Evolutionary conservation across 768 basidiomycete genomes (phyloP).

Genomic region (Lactarius trivialis): DNA sequence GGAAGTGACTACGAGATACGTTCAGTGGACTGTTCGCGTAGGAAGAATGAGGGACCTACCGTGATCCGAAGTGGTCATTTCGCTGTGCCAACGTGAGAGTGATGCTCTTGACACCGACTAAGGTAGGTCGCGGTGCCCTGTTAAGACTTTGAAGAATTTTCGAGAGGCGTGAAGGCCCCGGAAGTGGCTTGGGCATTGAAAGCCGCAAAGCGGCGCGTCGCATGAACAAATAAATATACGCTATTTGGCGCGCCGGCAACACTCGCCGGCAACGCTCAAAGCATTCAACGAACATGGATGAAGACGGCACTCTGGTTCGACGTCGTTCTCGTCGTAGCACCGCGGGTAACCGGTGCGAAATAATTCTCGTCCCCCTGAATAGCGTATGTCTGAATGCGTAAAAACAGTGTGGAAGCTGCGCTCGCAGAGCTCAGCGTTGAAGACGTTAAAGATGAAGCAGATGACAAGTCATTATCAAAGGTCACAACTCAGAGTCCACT

Average conservation of each 20-base stretch:
- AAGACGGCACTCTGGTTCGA: slow-evolving; percentile 43
- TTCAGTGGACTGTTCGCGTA: background rate
- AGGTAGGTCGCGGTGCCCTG: slow-evolving; percentile 42
- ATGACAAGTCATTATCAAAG: slow-evolving; percentile 57
- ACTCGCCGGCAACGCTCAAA: background rate
- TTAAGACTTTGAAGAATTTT: slow-evolving; percentile 47
- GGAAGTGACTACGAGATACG: slow-evolving; percentile 51
- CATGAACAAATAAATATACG: background rate
- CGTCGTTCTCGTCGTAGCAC: slow-evolving; percentile 66
- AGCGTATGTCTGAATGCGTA: slow-evolving; percentile 10
- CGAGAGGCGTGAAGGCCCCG: slow-evolving; percentile 50
- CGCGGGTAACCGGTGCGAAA: slow-evolving; percentile 64
- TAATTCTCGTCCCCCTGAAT: background rate
- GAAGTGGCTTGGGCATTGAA: slow-evolving; percentile 22
- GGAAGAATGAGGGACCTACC: slow-evolving; percentile 37
- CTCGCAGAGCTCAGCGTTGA: slow-evolving; percentile 58
- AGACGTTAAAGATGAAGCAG: slow-evolving; percentile 49
- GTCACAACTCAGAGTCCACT: slow-evolving; percentile 36
- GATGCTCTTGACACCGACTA: slow-evolving; percentile 44
- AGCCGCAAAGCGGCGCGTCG: background rate
- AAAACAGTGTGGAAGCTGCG: slow-evolving; percentile 64
- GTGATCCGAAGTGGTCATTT: slow-evolving; percentile 71
- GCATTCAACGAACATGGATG: slow-evolving; percentile 19
- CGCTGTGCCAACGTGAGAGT: slow-evolving; percentile 50
- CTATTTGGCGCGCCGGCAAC: background rate